Percentiles rank a stretch among this genome's conserved stretches.
Evolutionary conservation across 1,284 basidiomycete species (phyloP).

Genomic region (Trichosporon inkin): DNA sequence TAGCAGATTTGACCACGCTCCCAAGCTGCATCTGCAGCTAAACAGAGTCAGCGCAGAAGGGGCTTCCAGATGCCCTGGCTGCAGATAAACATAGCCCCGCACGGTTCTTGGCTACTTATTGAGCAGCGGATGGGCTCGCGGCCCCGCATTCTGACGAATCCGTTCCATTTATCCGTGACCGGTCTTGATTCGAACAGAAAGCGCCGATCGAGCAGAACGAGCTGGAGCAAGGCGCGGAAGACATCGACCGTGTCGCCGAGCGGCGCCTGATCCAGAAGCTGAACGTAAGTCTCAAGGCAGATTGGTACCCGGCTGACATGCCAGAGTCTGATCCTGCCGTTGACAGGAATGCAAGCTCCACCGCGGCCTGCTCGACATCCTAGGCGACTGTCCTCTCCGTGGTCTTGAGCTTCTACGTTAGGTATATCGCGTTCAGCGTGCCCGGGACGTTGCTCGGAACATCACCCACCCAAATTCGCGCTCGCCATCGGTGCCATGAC

Average conservation of each 20-base stretch:
- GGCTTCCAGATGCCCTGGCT: no score
- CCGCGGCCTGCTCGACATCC: constrained; percentile 30
- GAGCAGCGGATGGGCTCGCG: no score
- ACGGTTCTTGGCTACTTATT: no score
- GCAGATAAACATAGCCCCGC: no score
- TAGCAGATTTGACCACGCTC: no score
- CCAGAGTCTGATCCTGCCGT: constrained; percentile 10
- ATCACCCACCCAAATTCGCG: constrained; percentile 16
- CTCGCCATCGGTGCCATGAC: constrained; percentile 30
- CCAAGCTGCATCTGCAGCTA: no score
- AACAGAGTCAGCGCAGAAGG: no score
- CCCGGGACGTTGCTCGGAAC: constrained; percentile 42
- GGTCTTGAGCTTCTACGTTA: constrained; percentile 36
- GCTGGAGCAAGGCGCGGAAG: not conserved
- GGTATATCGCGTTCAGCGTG: constrained; percentile 35
- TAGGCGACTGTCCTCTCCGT: constrained; percentile 33
- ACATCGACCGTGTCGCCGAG: not conserved
- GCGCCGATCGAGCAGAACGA: not conserved
- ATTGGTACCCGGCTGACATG: not conserved
- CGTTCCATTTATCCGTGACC: not conserved
- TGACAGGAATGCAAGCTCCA: constrained; percentile 27
- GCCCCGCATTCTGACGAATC: no score
- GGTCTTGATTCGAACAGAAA: not conserved
- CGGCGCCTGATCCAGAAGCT: not conserved
- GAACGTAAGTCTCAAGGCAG: not conserved